Conservation (phyloP, 2,329 filamentous ascomycete species). For the Fusarium tjaetaba region DNA sequence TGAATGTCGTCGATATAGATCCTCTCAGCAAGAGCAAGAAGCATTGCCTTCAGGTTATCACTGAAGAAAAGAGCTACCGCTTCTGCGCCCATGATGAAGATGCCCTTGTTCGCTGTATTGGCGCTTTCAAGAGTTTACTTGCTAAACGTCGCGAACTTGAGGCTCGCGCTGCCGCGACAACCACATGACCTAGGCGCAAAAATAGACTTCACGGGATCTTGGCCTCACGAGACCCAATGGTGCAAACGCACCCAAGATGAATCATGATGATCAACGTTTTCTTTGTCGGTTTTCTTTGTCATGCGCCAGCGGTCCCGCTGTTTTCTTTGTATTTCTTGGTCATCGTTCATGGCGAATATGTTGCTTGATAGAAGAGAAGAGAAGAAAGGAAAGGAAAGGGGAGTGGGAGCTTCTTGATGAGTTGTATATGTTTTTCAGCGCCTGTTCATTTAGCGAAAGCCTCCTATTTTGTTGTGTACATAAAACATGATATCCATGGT, state of each 20-base stretch:
- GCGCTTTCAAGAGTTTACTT: slow-evolving; percentile 88
- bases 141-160: slow-evolving; percentile 74
- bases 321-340: slow-evolving; percentile 12
- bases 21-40: slow-evolving; percentile 85
- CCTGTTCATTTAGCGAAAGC: slow-evolving; percentile 26
- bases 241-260: slow-evolving; percentile 30
- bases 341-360: slow-evolving; percentile 10
- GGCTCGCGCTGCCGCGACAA: slow-evolving; percentile 53
- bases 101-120: slow-evolving; percentile 82
- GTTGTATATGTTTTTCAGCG: slow-evolving; percentile 21
- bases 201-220: not conserved
- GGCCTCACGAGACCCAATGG: slow-evolving; percentile 3
- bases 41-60: slow-evolving; percentile 91
- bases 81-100: slow-evolving; percentile 86
- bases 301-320: slow-evolving; percentile 14
- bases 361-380: slow-evolving; percentile 16
- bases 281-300: slow-evolving; percentile 25
- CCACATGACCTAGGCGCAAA: slow-evolving; percentile 18
- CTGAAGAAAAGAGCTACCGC: slow-evolving; percentile 85
- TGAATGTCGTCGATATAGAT: slow-evolving; percentile 93
- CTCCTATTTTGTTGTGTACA: slow-evolving; percentile 33
- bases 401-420: slow-evolving; percentile 12
- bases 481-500: slow-evolving; percentile 36
- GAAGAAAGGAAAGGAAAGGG: slow-evolving; percentile 1
- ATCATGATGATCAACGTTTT: slow-evolving; percentile 40